Evolutionary conservation across 2,329 filamentous ascomycete genomes (phyloP).

Genomic region (Ceratocystis colombiana): DNA sequence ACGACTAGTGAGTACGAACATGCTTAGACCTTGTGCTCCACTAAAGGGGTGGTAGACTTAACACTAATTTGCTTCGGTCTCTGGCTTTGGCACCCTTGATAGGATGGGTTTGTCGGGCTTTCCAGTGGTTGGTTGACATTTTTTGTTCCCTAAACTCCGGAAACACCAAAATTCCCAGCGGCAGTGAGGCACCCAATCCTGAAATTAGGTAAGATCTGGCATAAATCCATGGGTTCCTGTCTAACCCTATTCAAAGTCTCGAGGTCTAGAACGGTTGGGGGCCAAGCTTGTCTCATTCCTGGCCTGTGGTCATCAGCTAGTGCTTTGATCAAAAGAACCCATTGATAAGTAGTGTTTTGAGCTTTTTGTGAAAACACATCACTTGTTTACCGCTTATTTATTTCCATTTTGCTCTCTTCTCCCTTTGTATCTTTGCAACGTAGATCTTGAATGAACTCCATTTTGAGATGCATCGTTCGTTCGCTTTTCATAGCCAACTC

Average conservation of each 20-base stretch:
- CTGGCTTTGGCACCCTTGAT: neutral
- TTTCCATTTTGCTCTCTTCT: no score
- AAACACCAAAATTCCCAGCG: neutral
- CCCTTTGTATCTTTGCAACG: no score
- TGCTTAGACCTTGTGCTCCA: neutral
- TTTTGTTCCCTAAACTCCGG: slow-evolving; percentile 5
- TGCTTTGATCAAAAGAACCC: neutral
- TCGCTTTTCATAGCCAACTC: no score
- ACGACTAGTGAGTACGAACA: neutral
- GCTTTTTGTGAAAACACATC: no score
- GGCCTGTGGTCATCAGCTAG: neutral
- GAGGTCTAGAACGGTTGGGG: neutral
- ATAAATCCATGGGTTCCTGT: neutral
- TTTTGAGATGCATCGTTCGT: no score
- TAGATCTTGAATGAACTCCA: no score
- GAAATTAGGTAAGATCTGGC: neutral
- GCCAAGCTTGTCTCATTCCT: no score
- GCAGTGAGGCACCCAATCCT: neutral
- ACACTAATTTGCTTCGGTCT: neutral
- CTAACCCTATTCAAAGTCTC: neutral
- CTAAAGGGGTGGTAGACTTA: neutral
- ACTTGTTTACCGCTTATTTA: no score
- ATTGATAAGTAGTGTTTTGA: neutral
- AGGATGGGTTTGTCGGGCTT: neutral
- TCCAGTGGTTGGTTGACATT: slow-evolving; percentile 3